Conservation (phyloP, 2,329 filamentous ascomycete species). For the Alternaria gansuensis region DNA sequence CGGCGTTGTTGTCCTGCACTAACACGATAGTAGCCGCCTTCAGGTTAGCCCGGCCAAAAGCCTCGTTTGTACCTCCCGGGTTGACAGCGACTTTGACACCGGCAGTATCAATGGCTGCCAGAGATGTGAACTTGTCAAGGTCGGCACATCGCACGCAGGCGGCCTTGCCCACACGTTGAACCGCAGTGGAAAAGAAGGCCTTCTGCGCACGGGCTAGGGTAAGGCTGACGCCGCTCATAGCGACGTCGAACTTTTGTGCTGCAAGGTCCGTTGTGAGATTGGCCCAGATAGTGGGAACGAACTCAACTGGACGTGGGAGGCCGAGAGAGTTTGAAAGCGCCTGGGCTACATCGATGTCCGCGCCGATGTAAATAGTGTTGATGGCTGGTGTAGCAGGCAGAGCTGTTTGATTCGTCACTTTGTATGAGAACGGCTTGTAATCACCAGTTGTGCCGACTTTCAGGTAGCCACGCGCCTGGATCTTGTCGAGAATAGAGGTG, state of each 20-base stretch:
- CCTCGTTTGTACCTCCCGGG: constrained; percentile 24
- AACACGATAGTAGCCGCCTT: constrained; percentile 17
- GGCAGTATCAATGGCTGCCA: constrained; percentile 22
- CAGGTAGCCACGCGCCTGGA: constrained; percentile 24
- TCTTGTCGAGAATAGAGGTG: constrained; percentile 21
- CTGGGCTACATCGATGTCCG: constrained; percentile 25
- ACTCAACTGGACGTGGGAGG: constrained; percentile 18
- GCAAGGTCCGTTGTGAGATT: constrained; percentile 18
- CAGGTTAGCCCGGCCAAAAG: constrained; percentile 26
- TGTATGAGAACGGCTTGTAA: constrained; percentile 30
- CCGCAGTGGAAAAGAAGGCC: constrained; percentile 21
- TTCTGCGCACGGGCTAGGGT: constrained; percentile 19
- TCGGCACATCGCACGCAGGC: constrained; percentile 25
- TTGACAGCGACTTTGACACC: constrained; percentile 26
- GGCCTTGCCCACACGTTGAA: constrained; percentile 23
- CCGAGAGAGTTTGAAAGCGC: constrained; percentile 21
- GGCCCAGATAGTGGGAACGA: constrained; percentile 24
- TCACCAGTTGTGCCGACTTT: constrained; percentile 31
- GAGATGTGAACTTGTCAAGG: constrained; percentile 12
- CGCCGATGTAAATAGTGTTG: constrained; percentile 26
- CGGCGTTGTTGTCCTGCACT: constrained; percentile 27
- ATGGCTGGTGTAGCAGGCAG: constrained; percentile 20
- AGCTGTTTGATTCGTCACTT: constrained; percentile 22
- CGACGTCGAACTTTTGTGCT: constrained; percentile 23
- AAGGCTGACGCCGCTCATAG: constrained; percentile 28